Conservation (phyloP, 192 early-diverging fungal species). For the Chytriomyces sp. region DNA sequence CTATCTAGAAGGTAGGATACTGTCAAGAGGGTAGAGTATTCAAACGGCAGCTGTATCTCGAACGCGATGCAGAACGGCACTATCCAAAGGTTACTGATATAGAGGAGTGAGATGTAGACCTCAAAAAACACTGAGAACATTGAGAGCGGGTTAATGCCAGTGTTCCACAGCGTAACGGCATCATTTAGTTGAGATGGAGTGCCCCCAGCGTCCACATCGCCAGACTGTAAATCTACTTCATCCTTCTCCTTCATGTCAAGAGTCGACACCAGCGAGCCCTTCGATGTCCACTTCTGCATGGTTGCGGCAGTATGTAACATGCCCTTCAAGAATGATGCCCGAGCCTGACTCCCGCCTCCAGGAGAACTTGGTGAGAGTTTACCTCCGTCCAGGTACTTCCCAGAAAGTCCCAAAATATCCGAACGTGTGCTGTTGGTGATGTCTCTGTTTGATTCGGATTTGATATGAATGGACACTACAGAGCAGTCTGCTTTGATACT, state of each 20-base stretch:
- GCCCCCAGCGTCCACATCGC: neutral
- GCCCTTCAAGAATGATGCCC: neutral
- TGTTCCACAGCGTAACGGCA: neutral
- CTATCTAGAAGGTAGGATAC: neutral
- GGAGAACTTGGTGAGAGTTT: neutral
- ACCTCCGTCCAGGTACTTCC: neutral
- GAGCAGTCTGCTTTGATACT: too few species aligned
- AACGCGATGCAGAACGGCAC: conserved; percentile 18
- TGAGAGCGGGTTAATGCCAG: conserved; percentile 16
- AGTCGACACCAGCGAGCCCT: neutral
- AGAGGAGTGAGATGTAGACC: neutral
- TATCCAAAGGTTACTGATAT: conserved; percentile 3
- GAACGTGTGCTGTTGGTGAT: neutral
- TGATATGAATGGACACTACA: neutral
- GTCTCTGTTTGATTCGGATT: neutral
- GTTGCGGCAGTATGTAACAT: neutral
- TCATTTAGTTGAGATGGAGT: neutral
- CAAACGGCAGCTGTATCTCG: neutral
- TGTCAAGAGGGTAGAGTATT: neutral
- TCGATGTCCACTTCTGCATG: neutral
- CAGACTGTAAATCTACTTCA: neutral
- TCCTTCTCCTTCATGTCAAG: neutral
- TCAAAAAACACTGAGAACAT: neutral
- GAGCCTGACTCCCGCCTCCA: neutral
- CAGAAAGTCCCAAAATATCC: neutral